Evolutionary conservation across 768 basidiomycete species (phyloP).

Genomic region (Trametes cubensis): DNA sequence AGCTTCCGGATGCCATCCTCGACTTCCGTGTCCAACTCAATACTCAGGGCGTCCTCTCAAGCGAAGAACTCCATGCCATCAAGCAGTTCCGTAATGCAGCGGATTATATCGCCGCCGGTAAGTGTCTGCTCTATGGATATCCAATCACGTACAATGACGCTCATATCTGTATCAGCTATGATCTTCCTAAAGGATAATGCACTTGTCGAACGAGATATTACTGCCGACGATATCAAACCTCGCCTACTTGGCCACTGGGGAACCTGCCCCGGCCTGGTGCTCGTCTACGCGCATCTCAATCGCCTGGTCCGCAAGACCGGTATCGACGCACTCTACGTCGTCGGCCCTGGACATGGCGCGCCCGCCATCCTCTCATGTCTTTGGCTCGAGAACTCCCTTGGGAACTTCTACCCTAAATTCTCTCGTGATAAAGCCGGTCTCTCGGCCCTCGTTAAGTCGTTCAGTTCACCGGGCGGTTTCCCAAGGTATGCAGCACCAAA

Average conservation of each 20-base stretch:
- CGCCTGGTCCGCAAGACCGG: conserved; percentile 57
- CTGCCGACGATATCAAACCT: conserved; percentile 73
- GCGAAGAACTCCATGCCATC: conserved; percentile 54
- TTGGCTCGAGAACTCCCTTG: conserved; percentile 80
- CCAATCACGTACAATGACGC: neutral
- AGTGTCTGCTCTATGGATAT: conserved; percentile 20
- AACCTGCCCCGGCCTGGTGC: conserved; percentile 75
- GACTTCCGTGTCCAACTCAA: conserved; percentile 52
- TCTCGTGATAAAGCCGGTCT: conserved; percentile 61
- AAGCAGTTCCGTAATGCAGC: conserved; percentile 61
- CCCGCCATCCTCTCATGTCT: conserved; percentile 85
- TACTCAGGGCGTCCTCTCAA: conserved; percentile 48
- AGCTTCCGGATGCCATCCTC: conserved; percentile 59
- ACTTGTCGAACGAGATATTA: conserved; percentile 61
- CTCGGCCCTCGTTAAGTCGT: conserved; percentile 67
- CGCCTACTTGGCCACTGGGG: conserved; percentile 86
- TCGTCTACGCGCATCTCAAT: conserved; percentile 57
- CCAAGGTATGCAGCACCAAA: conserved; percentile 55
- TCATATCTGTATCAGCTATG: conserved; percentile 55
- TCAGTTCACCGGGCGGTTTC: conserved; percentile 84
- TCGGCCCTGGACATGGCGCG: conserved; percentile 87
- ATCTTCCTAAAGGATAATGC: conserved; percentile 81
- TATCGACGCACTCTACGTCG: conserved; percentile 72
- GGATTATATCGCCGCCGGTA: conserved; percentile 71
- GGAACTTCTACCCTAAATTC: conserved; percentile 58